phyloP scores from a whole-genome alignment of 345 rosid species.

The Citrus sp. region DNA sequence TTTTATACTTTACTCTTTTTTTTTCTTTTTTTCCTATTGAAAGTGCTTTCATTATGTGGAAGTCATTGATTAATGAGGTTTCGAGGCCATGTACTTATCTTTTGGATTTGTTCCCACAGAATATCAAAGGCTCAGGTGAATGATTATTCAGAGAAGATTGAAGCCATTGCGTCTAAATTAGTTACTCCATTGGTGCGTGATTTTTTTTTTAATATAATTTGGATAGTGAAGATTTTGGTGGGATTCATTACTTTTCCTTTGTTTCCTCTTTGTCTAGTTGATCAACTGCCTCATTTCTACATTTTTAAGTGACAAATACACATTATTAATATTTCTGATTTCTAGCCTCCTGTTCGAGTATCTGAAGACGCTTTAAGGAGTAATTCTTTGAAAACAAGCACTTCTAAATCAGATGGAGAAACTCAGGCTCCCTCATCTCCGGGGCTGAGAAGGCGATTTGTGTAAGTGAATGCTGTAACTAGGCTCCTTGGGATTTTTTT shows the following conservation, averaged over 20 bases:
- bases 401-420: slow-evolving; percentile 39
- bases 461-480: slow-evolving; percentile 40
- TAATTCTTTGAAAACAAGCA: slow-evolving; percentile 37
- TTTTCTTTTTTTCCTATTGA: not conserved
- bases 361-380: slow-evolving; percentile 30
- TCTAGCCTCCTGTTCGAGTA: slow-evolving; percentile 44
- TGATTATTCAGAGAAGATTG: slow-evolving; percentile 78
- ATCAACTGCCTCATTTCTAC: not conserved
- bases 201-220: not conserved
- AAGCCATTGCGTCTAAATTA: slow-evolving; percentile 63
- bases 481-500: not conserved
- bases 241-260: not conserved
- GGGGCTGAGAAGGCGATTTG: slow-evolving; percentile 74
- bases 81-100: not conserved
- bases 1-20: not conserved
- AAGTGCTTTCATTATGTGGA: not conserved
- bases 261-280: not conserved
- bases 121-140: slow-evolving; percentile 68
- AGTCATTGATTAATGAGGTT: not conserved
- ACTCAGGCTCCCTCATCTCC: slow-evolving; percentile 47
- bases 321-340: not conserved
- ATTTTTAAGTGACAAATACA: not conserved
- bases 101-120: slow-evolving; percentile 34
- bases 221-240: not conserved
- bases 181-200: slow-evolving; percentile 45